Evolutionary conservation across 2,329 filamentous ascomycete species (phyloP).

Genomic region (Aaosphaeria arxii): DNA sequence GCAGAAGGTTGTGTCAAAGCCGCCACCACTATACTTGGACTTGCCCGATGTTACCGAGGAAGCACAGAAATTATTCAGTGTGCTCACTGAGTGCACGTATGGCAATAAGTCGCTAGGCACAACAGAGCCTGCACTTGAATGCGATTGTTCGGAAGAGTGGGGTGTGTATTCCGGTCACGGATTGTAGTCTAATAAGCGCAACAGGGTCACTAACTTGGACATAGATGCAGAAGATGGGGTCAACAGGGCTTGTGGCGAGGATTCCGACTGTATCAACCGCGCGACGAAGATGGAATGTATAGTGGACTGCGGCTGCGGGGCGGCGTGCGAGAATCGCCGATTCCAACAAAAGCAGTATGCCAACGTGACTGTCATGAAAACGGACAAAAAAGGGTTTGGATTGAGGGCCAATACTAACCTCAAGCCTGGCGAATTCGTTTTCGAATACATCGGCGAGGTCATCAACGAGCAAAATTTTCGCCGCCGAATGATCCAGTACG

Average conservation of each 20-base stretch:
- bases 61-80: conserved; percentile 71
- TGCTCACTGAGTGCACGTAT: conserved; percentile 84
- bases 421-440: conserved; percentile 85
- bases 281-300: conserved; percentile 97
- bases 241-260: conserved; percentile 89
- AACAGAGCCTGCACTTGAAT: conserved; percentile 91
- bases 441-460: conserved; percentile 97
- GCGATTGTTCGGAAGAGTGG: conserved; percentile 93
- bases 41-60: conserved; percentile 76
- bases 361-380: conserved; percentile 91
- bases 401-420: conserved; percentile 78
- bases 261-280: conserved; percentile 98
- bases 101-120: conserved; percentile 87
- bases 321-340: conserved; percentile 87
- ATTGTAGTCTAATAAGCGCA: conserved; percentile 2
- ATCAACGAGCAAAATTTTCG: conserved; percentile 91
- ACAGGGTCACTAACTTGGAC: conserved; percentile 29
- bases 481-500: conserved; percentile 87
- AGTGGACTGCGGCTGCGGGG: conserved; percentile 81
- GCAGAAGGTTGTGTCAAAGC: conserved; percentile 63
- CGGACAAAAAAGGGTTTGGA: conserved; percentile 95
- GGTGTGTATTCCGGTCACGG: conserved; percentile 58
- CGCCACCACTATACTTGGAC: conserved; percentile 67
- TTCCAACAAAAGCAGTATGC: conserved; percentile 91
- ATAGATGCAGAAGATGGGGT: conserved; percentile 49